Base-by-base conservation (phyloP, 345 rosid species). In the Erodium maritimum region DNA sequence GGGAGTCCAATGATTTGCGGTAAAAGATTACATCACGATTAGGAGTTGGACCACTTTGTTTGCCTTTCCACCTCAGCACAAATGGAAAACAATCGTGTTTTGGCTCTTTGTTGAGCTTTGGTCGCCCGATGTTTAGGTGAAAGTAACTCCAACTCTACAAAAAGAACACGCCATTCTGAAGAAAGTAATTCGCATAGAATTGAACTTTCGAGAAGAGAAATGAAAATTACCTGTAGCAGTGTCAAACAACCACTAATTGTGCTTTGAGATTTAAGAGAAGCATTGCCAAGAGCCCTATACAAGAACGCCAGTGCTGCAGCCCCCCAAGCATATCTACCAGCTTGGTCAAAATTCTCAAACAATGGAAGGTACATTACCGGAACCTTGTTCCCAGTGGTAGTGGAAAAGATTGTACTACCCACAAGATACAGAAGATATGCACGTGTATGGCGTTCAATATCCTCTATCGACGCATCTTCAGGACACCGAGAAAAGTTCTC, bases 191-290 rank as follows among this genome's bases (percentile, higher is more conserved):
- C 33, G 8, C 61, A 60, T 12, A 17, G 21, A 5, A 53, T n/a
- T n/a, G n/a, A n/a, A 54, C 37, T 11, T 29, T 11, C 5, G 14
- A 12, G 48, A 42, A n/a, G 34, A 29, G 34, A 29, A 29, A 42
- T 42, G 48, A 42, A 42, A 50, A 71, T 58, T 60, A 91, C 97
- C 97, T 88, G 96, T 55, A 91, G 75, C 52, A 91, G 71, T 22
- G 97, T 91, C 79, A 91, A 84, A 70, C 97, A 91, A 58, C 97
- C 96, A 63, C 96, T 88, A 37, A 91, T 91, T 11, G 97, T 91
- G 71, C 97, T 88, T 68, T 91, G 97, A 20, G 96, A 88, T 73
- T 81, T 87, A 34, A 91, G 95, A 55, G 96, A 88, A 63, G 97
- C 97, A 75, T 91, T 91, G 56, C 97, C 97, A 53, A 91, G 97